These are phyloP conservation scores for Neurospora sp. DNA, from an alignment of 495 filamentous ascomycete species.

Conservation along the genomic window DNA sequence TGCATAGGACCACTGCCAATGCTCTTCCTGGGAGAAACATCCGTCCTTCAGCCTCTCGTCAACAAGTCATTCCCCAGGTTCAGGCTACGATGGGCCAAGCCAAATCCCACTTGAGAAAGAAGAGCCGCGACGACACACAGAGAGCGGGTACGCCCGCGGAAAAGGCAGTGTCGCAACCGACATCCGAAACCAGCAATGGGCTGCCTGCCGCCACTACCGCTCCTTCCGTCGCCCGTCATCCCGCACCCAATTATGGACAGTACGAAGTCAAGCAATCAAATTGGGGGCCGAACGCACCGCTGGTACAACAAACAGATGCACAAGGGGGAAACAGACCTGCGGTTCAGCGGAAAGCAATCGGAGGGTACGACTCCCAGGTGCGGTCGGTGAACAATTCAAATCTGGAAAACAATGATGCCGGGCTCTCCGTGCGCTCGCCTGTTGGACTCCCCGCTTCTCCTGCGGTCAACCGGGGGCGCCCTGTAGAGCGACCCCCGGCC, in stretches of 20 bases:
- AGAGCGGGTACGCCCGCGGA: background rate
- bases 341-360: conserved; percentile 3
- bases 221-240: conserved; percentile 9
- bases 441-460: conserved; percentile 12
- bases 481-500: background rate
- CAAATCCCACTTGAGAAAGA: conserved; percentile 11
- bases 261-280: conserved; percentile 13
- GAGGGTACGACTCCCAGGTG: conserved; percentile 1
- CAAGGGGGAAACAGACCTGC: conserved; percentile 2
- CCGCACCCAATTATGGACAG: conserved; percentile 17
- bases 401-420: conserved; percentile 2
- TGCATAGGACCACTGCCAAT: conserved; percentile 10
- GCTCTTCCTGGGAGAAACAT: conserved; percentile 25
- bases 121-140: background rate
- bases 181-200: conserved; percentile 1
- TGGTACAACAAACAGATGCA: conserved; percentile 21
- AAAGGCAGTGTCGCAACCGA: background rate
- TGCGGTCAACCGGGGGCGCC: conserved; percentile 6
- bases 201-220: conserved; percentile 5
- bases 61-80: conserved; percentile 8
- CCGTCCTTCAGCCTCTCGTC: conserved; percentile 16
- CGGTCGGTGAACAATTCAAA: conserved; percentile 7
- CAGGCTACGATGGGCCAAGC: conserved; percentile 20
- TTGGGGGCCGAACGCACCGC: conserved; percentile 12
- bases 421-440: conserved; percentile 6